Conservation (phyloP, 1,284 basidiomycete species). For the Ustilago trichophora region DNA sequence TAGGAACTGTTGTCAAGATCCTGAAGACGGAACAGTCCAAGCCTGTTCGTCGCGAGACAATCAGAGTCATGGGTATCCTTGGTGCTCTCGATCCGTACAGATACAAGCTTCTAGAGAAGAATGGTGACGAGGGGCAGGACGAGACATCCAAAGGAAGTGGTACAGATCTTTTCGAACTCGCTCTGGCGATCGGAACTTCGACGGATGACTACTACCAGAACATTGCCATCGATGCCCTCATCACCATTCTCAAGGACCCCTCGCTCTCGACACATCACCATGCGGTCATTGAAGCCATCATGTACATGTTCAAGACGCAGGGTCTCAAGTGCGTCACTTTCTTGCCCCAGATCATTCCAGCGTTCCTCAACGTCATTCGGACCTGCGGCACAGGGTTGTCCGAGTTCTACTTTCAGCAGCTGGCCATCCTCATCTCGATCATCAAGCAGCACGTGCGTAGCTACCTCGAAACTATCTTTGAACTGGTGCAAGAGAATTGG, state of each 20-base stretch:
- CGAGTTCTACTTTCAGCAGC: slow-evolving; percentile 94
- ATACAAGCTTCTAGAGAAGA: slow-evolving; percentile 83
- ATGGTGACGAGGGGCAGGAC: slow-evolving; percentile 74
- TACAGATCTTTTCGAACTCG: slow-evolving; percentile 72
- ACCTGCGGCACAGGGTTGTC: slow-evolving; percentile 80
- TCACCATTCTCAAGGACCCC: slow-evolving; percentile 81
- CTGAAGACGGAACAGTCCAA: slow-evolving; percentile 82
- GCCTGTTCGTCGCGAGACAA: slow-evolving; percentile 78
- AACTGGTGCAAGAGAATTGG: slow-evolving; percentile 65
- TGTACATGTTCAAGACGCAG: slow-evolving; percentile 99
- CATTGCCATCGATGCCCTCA: slow-evolving; percentile 88
- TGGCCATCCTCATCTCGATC: slow-evolving; percentile 93
- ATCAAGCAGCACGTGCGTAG: slow-evolving; percentile 98
- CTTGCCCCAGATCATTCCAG: slow-evolving; percentile 94
- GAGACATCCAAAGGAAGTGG: slow-evolving; percentile 69
- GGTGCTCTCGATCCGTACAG: slow-evolving; percentile 98
- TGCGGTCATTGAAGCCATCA: slow-evolving; percentile 92
- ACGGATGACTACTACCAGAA: slow-evolving; percentile 96
- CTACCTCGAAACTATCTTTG: slow-evolving; percentile 65
- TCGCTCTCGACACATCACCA: slow-evolving; percentile 73
- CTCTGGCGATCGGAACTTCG: slow-evolving; percentile 69
- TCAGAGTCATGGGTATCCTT: slow-evolving; percentile 93
- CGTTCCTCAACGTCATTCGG: slow-evolving; percentile 88
- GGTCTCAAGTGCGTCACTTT: slow-evolving; percentile 96
- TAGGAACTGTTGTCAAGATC: slow-evolving; percentile 85